Evolutionary conservation across 768 basidiomycete genomes (phyloP), one percentile per base, ranked within the genome.

Genomic region (Lactarius psammicola): DNA sequence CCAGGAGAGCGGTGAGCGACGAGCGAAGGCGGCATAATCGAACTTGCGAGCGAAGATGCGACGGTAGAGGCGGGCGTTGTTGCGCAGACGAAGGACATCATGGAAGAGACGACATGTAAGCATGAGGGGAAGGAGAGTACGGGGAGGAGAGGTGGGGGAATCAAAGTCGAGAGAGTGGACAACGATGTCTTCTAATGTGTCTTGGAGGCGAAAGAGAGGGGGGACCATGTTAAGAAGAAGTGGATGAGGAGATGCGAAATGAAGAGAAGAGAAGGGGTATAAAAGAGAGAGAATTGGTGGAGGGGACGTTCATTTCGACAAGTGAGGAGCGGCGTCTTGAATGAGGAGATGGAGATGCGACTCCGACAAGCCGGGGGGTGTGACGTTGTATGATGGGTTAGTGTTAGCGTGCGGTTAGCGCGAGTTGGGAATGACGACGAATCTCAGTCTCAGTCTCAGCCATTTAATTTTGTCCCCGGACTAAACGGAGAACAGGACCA

Each of bases 161-260:
- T 63, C 62, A 65, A 65, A 66, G 10, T 81, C 73, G 26, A 82
- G 85, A 38, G 84, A 75, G 70, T 85, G 84, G 72, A 83, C 85
- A 3, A 89, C 88, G 69, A 94, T 86, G 53, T 86, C 85, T 71
- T 94, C 88, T 53, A 95, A 80, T 30, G 92, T 79, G 76, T 94
- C 90, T 66, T 83, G 84, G 67, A 63, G 64, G 68, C 61, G 53
- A 65, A 66, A 65, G 62, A 64, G 70, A 28, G 63, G 15, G 34
- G 55, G 46, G 67, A 28, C 6, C 62, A 64, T 58, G 46, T 9
- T 42, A 55, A 64, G 15, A 34, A 57, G 28, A 34, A 56, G 36
- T 26, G 31, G 54, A 30, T 55, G 31, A 56, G 44, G 34, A 54
- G 65, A 59, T 23, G 51, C 31, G 53, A 57, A 34, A 42, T 44